phyloP scores from a whole-genome alignment of 768 basidiomycete species.

The Fistulinella prunicolor region DNA sequence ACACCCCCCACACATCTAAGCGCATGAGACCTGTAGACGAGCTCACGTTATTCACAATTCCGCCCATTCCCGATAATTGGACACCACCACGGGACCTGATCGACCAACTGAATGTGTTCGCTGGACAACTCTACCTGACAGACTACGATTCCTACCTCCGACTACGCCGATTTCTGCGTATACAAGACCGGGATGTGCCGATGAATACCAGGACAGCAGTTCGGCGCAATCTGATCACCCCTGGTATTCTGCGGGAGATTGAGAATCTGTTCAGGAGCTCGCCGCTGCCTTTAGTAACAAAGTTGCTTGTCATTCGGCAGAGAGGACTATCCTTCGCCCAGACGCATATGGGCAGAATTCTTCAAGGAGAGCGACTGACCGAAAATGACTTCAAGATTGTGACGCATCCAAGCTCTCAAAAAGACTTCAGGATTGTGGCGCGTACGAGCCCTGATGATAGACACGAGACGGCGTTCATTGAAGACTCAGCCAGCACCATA shows the following conservation, averaged over 20 bases:
- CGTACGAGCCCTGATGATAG: too few species aligned
- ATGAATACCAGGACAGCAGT: background rate
- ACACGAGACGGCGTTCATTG: too few species aligned
- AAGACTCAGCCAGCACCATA: too few species aligned
- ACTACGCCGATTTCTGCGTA: background rate
- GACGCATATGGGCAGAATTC: background rate
- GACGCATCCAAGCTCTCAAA: too few species aligned
- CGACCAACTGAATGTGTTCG: background rate
- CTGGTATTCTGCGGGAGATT: background rate
- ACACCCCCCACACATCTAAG: background rate
- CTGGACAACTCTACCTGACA: background rate
- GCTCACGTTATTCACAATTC: background rate
- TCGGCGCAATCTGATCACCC: background rate
- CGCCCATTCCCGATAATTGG: background rate
- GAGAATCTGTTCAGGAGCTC: background rate
- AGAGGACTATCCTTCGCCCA: background rate
- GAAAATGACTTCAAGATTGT: background rate
- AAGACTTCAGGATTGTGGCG: too few species aligned
- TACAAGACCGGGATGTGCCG: background rate
- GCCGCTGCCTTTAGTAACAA: background rate
- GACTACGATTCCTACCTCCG: background rate
- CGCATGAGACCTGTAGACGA: background rate
- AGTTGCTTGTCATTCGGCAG: background rate
- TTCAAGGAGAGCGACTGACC: background rate
- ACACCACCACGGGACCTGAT: background rate